Base-by-base conservation (phyloP, 176 grass and related monocot genomes). In the Oryza nivara region DNA sequence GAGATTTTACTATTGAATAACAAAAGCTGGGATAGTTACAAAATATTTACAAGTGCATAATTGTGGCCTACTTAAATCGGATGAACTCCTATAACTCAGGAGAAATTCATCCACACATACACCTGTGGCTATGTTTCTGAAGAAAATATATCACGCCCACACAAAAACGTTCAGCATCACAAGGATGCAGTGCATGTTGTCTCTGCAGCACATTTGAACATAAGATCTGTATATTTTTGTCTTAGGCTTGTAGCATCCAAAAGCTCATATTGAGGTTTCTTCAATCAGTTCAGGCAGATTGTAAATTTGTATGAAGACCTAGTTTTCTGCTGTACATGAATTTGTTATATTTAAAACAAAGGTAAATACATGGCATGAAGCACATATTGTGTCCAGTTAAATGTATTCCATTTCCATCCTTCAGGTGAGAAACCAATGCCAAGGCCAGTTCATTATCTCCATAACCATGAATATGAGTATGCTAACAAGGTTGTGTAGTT, bases 1-100 rank as follows among this genome's bases (percentile, higher is more conserved):
- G 64, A 38, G 72, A 82, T 88, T 46, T 73, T 30, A 77, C 26
- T 51, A 77, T 40, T 82, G 48, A 70, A 86, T n/a, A 61, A 76
- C 14, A 74, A 84, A 79, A 47, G 41, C 54, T 51, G 16, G 30
- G 30, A 70, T 85, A 71, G n/a, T 75, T 82, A 76, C 77, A 77
- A 51, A 81, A 32, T 19, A 78, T 34, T 85, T 81, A 41, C 61
- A 85, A 80, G 32, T 68, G 70, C 70, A 75, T 5, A 71, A 76
- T 46, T 48, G 71, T 77, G 52, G 67, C 78, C 28, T 45, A 66
- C 22, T 41, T 72, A 44, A 68, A 75, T 75, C 11, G 36, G 28
- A 80, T 49, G 20, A 36, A 64, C 48, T 75, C 56, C 47, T 84
- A 10, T 80, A 75, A 63, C 20, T 67, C 17, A 0, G 10, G 3